Base-by-base conservation (phyloP, 306 rosid species). In the Clitoria ternatea region DNA sequence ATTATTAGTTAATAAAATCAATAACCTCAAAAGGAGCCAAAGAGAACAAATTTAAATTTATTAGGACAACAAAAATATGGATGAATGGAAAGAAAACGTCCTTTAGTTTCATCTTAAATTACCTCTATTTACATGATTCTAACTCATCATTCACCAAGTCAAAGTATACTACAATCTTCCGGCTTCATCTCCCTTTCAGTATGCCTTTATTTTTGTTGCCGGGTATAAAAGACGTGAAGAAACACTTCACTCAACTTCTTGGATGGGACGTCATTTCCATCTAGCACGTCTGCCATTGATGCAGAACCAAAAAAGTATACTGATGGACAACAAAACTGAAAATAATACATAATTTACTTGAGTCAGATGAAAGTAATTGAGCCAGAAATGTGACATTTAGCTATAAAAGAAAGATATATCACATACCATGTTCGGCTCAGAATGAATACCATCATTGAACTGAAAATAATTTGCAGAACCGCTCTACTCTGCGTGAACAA, bases 361-460 rank as follows among this genome's bases (percentile, higher is more conserved):
- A 61, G 23, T 44, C 19, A 3, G 24, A 40, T 39, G n/a, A 12
- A 19, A 63, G 68, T 26, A 37, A 53, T 39, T 17, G 36, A 68
- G 14, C 60, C 23, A 52, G 66, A 14, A 35, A 40, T 64, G 66
- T 30, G 12, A 48, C 6, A 57, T 66, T 35, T 23, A 59, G 43
- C 40, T 18, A 29, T 5, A 72, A 26, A 49, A 49, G 57, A 50
- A 63, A n/a, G n/a, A n/a, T n/a, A 57, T 33, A 33, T 19, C 50
- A 49, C 86, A 14, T 86, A 89, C 98, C 85, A 74, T 83, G 74
- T 90, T 77, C 77, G 80, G 88, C 83, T 72, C 83, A 83, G 75
- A 82, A 56, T 37, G 60, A 81, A 65, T 37, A 45, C 77, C 57
- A 76, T 85, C 72, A 88, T 57, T 85, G 73, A 69, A 72, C 67